These are phyloP conservation scores for Sequoia sempervirens DNA, from an alignment of 75 land plant genomes.

Conservation along the genomic window DNA sequence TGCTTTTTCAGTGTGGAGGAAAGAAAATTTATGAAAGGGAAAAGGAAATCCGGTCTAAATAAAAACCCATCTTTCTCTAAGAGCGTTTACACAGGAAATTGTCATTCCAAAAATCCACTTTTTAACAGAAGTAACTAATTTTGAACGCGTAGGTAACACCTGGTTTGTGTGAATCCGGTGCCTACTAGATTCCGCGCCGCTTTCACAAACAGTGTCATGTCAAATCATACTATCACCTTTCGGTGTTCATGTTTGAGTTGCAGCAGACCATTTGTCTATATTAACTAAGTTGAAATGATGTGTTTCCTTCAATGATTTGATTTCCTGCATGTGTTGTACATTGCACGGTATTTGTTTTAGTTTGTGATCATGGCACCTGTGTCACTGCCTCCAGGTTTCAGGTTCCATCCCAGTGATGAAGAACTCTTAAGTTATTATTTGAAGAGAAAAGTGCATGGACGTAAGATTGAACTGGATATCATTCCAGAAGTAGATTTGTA, in stretches of 20 bases:
- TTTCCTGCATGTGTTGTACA: not conserved
- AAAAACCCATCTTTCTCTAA: not conserved
- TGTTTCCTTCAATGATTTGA: not conserved
- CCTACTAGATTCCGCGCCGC: not conserved
- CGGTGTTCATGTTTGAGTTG: not conserved
- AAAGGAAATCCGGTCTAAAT: not conserved
- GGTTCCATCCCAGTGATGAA: conserved; percentile 58
- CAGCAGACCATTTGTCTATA: not conserved
- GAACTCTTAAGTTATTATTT: conserved; percentile 64
- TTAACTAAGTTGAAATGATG: not conserved
- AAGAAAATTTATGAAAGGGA: too few species aligned
- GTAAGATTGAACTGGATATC: conserved; percentile 44
- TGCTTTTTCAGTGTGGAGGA: not conserved
- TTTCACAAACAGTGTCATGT: not conserved
- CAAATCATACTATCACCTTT: not conserved
- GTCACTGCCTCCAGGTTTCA: conserved; percentile 42
- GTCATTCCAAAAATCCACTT: not conserved
- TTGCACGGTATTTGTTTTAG: not conserved
- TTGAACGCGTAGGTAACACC: not conserved
- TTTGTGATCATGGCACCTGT: conserved; percentile 31
- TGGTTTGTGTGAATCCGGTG: not conserved
- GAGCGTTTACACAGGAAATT: not conserved
- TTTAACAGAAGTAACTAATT: not conserved
- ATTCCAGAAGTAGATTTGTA: conserved; percentile 76
- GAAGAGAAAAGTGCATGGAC: conserved; percentile 51